These are phyloP conservation scores for Suillus tomentosus DNA, from an alignment of 768 basidiomycete genomes.

Conservation along the genomic window DNA sequence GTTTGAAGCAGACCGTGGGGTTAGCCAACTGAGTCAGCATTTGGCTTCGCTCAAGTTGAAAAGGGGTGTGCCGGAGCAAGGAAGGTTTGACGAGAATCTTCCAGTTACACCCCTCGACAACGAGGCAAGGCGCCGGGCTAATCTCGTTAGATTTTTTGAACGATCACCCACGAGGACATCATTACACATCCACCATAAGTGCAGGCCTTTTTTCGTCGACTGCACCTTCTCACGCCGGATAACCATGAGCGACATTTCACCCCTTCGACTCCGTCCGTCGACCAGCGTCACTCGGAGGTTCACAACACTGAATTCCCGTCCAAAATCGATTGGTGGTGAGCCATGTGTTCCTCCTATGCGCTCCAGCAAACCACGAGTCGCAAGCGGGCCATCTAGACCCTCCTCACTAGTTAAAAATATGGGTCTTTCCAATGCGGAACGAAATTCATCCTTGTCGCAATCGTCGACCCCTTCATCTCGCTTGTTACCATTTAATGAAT, in stretches of 20 bases:
- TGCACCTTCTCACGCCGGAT: conserved; percentile 35
- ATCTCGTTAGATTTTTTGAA: conserved; percentile 42
- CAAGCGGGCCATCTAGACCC: conserved; percentile 21
- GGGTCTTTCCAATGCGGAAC: neutral
- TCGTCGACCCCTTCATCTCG: conserved; percentile 24
- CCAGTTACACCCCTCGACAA: conserved; percentile 20
- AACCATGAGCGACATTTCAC: conserved; percentile 37
- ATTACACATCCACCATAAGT: conserved; percentile 35
- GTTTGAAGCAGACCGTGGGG: conserved; percentile 37
- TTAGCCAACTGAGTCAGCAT: conserved; percentile 38
- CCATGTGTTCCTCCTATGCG: conserved; percentile 32
- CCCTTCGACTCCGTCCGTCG: conserved; percentile 37
- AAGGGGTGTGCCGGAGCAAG: conserved; percentile 15
- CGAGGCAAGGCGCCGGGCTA: conserved; percentile 35
- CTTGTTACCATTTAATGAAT: conserved; percentile 22
- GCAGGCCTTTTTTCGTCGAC: conserved; percentile 29
- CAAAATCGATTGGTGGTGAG: conserved; percentile 29
- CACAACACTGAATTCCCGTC: conserved; percentile 27
- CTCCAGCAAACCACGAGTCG: conserved; percentile 25
- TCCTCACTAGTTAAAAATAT: conserved; percentile 17
- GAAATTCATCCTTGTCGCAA: conserved; percentile 1
- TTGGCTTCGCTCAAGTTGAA: conserved; percentile 33
- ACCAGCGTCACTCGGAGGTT: conserved; percentile 26
- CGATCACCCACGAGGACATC: conserved; percentile 36
- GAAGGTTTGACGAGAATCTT: conserved; percentile 19